Conservation (phyloP, 2,329 filamentous ascomycete species). For the Fusarium pseudocircinatum region DNA sequence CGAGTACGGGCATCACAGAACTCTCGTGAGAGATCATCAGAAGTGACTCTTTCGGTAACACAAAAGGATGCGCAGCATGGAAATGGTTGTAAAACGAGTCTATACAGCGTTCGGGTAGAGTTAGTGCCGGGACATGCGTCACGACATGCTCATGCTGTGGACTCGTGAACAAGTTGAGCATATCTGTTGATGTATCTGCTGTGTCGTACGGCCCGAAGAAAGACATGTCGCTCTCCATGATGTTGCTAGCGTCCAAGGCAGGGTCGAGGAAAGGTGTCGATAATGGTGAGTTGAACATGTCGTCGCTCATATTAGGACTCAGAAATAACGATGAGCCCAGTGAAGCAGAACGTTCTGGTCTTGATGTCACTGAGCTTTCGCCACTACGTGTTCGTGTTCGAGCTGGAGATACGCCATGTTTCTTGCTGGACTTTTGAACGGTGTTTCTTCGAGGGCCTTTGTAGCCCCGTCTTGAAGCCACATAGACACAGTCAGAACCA, state of each 20-base stretch:
- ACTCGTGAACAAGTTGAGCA: slow-evolving; percentile 26
- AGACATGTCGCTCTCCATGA: slow-evolving; percentile 13
- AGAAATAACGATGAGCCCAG: slow-evolving; percentile 13
- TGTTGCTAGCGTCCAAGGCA: background rate
- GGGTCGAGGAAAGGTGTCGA: slow-evolving; percentile 17
- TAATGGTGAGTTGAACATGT: slow-evolving; percentile 36
- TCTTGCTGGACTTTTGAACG: slow-evolving; percentile 60
- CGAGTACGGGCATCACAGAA: slow-evolving; percentile 59
- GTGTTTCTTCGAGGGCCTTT: slow-evolving; percentile 63
- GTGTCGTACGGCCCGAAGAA: slow-evolving; percentile 23
- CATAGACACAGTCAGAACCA: slow-evolving; percentile 73
- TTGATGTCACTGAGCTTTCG: slow-evolving; percentile 53
- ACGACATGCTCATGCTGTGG: slow-evolving; percentile 26
- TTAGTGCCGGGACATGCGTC: slow-evolving; percentile 41
- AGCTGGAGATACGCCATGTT: slow-evolving; percentile 56
- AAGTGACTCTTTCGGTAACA: slow-evolving; percentile 63
- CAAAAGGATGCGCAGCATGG: slow-evolving; percentile 66
- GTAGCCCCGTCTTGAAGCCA: slow-evolving; percentile 79
- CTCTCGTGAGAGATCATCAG: slow-evolving; percentile 59
- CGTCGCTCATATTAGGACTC: slow-evolving; percentile 22
- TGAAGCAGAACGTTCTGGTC: slow-evolving; percentile 43
- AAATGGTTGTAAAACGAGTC: slow-evolving; percentile 69
- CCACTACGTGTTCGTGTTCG: slow-evolving; percentile 22
- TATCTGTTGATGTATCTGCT: slow-evolving; percentile 40
- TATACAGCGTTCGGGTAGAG: slow-evolving; percentile 62